Percentiles rank a stretch among this genome's conserved stretches.
Evolutionary conservation across 2,329 filamentous ascomycete species (phyloP).

Genomic region (Rutstroemia sp.): DNA sequence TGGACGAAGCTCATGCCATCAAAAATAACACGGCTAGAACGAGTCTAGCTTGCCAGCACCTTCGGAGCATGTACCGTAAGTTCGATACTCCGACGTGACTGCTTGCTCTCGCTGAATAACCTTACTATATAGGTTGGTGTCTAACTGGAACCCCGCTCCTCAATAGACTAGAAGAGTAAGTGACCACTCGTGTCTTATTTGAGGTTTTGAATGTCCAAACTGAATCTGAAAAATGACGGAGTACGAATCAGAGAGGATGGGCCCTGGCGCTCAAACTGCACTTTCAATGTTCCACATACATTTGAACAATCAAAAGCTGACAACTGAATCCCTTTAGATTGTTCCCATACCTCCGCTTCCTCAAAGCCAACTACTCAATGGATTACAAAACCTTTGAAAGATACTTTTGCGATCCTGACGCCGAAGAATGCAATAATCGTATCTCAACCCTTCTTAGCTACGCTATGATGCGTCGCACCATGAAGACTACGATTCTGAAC

Average conservation of each 20-base stretch:
- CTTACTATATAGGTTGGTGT: constrained; percentile 21
- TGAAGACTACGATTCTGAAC: constrained; percentile 44
- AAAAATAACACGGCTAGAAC: constrained; percentile 40
- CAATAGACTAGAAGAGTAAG: constrained; percentile 27
- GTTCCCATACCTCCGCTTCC: constrained; percentile 28
- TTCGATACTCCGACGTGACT: not conserved
- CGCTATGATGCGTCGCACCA: constrained; percentile 49
- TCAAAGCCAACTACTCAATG: constrained; percentile 24
- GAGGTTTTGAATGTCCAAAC: not conserved
- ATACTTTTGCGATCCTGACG: constrained; percentile 25
- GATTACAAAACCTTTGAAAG: constrained; percentile 23
- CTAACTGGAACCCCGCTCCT: constrained; percentile 27
- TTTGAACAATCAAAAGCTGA: constrained; percentile 4
- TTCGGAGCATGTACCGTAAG: constrained; percentile 20
- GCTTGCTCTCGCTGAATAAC: not conserved
- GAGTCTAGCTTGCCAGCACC: constrained; percentile 36
- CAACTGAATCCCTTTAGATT: constrained; percentile 15
- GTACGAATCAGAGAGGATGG: not conserved
- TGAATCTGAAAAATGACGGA: not conserved
- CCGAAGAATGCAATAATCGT: constrained; percentile 15
- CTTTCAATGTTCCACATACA: not conserved
- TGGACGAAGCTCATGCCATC: constrained; percentile 51
- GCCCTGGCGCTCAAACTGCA: not conserved
- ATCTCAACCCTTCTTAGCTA: constrained; percentile 21
- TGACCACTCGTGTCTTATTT: not conserved